A percentile compares a stretch with the other conserved stretches of the same genome.
Evolutionary conservation across 1,284 basidiomycete species (phyloP).

Genomic region (Ustanciosporium gigantosporum): DNA sequence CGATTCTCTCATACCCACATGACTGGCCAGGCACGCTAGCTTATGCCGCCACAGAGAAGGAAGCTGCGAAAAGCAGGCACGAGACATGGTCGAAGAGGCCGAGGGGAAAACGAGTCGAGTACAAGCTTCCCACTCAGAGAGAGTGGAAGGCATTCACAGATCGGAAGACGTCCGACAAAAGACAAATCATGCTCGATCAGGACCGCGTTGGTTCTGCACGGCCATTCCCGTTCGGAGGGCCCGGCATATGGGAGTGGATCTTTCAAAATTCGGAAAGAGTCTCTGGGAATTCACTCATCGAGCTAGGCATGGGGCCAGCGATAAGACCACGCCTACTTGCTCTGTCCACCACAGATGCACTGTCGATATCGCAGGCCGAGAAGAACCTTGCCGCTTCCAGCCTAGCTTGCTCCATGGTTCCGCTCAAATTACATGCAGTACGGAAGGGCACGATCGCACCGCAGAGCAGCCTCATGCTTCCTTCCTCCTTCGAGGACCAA

Average conservation of each 20-base stretch:
- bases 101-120: constrained; percentile 50
- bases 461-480: constrained; percentile 20
- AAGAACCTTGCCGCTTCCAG: constrained; percentile 2
- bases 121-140: constrained; percentile 20
- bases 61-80: constrained; percentile 4
- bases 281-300: neutral
- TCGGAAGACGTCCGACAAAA: constrained; percentile 6
- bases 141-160: constrained; percentile 21
- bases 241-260: constrained; percentile 22
- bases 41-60: constrained; percentile 14
- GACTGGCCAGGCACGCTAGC: constrained; percentile 46
- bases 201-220: constrained; percentile 23
- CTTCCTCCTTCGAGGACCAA: constrained; percentile 18
- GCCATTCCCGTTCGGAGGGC: constrained; percentile 19
- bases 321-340: neutral
- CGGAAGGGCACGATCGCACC: constrained; percentile 32
- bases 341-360: neutral
- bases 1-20: constrained; percentile 34
- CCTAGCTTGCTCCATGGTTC: constrained; percentile 24
- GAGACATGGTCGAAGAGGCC: constrained; percentile 47
- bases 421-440: constrained; percentile 23
- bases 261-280: constrained; percentile 22
- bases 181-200: constrained; percentile 1
- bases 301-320: neutral
- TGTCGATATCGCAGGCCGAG: neutral